Percentiles rank a stretch among this genome's conserved stretches.
Conservation (phyloP, 2,329 filamentous ascomycete genomes). For the Trichoderma koningiopsis region DNA sequence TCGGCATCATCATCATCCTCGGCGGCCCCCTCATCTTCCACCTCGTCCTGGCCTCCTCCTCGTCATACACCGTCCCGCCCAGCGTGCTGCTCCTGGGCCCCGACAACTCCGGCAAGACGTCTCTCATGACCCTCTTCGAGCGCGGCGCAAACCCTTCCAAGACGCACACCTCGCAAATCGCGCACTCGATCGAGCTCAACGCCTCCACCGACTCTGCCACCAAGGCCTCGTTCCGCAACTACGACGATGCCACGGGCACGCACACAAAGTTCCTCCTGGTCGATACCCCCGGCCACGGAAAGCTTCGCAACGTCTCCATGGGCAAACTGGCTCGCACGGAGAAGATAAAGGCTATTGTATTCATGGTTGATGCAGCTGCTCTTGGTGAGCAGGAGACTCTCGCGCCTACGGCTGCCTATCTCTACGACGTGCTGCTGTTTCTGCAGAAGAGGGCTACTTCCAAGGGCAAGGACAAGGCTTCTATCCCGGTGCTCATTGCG, state of each 20-base stretch:
- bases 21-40: conserved; percentile 78
- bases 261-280: conserved; percentile 74
- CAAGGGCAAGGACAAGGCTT: conserved; percentile 38
- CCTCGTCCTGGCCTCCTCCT: conserved; percentile 67
- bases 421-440: conserved; percentile 84
- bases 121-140: conserved; percentile 75
- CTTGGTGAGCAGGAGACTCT: conserved; percentile 63
- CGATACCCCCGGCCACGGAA: conserved; percentile 95
- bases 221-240: conserved; percentile 54
- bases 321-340: conserved; percentile 47
- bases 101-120: conserved; percentile 82
- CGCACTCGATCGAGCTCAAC: conserved; percentile 57
- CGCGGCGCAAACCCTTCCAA: conserved; percentile 49
- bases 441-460: conserved; percentile 72
- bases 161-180: conserved; percentile 59
- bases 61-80: conserved; percentile 67
- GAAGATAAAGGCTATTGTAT: conserved; percentile 74
- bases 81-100: conserved; percentile 82
- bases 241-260: conserved; percentile 55
- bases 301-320: conserved; percentile 75
- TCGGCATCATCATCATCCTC: conserved; percentile 72
- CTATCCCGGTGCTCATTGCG: conserved; percentile 77
- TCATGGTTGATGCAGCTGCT: conserved; percentile 82
- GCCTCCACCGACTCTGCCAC: conserved; percentile 50
- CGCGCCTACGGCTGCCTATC: conserved; percentile 75